phyloP scores from a whole-genome alignment of 2,329 filamentous ascomycete genomes.

The Davidsoniella eucalypti region DNA sequence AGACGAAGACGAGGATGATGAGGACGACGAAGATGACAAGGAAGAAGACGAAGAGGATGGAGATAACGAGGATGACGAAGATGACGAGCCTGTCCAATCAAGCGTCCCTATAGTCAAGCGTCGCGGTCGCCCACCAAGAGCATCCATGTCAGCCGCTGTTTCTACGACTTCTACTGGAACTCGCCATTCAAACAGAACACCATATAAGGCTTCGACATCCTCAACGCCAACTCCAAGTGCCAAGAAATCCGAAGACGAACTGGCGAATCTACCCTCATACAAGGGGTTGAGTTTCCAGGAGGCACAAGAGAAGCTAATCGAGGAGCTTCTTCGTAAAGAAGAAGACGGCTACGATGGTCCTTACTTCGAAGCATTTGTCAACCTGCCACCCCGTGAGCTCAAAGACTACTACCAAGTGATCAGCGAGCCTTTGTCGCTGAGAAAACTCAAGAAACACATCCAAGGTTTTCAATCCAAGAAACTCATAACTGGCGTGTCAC shows the following conservation, averaged over 20 bases:
- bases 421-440: conserved; percentile 62
- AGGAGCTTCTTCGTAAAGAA: conserved; percentile 52
- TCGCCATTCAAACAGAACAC: conserved; percentile 10
- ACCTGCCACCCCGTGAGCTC: conserved; percentile 56
- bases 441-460: conserved; percentile 59
- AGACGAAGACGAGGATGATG: conserved; percentile 16
- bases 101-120: conserved; percentile 1
- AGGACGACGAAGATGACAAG: conserved; percentile 19
- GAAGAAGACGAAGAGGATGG: conserved; percentile 14
- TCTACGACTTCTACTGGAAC: background rate
- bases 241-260: conserved; percentile 20
- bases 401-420: conserved; percentile 83
- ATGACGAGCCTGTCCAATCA: background rate
- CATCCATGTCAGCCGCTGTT: conserved; percentile 1
- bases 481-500: conserved; percentile 42
- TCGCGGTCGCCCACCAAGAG: conserved; percentile 10
- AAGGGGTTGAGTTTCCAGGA: conserved; percentile 63
- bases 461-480: conserved; percentile 55
- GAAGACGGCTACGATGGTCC: conserved; percentile 54
- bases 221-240: conserved; percentile 6
- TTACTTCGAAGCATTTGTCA: conserved; percentile 57
- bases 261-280: conserved; percentile 36
- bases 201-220: conserved; percentile 2
- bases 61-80: conserved; percentile 1
- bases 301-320: conserved; percentile 71